Base-by-base conservation (phyloP, 1,139 yeast species). In the Blastobotrys buckinghamii region DNA sequence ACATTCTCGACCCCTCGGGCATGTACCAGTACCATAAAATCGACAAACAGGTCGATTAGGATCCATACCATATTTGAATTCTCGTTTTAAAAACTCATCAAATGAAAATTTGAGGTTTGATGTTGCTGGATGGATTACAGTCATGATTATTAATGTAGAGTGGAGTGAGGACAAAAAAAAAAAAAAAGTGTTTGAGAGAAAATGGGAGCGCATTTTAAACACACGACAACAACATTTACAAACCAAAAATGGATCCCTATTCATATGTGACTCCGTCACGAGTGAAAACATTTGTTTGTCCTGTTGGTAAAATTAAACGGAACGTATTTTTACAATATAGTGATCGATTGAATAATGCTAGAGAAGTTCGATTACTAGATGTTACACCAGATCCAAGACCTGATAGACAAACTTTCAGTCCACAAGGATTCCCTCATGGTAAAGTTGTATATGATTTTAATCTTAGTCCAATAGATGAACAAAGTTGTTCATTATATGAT, bases 21-120 rank as follows among this genome's bases (percentile, higher is more conserved):
- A 92, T 33, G 82, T 79, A 36, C 81, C 82, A 42, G 86, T 80
- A 22, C 78, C 81, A 32, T 79, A 92, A 61, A 75, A 82, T 52
- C 85, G 85, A 63, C 98, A 90, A 2, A 85, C 78, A 10, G 97
- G 97, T 53, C 97, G 74, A 60, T 86, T 92, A 1, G 97, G 96
- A 63, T 89, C 88, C 38, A 88, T 72, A 0, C 95, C 90, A 59
- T 90, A 82, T 55, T 85, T 80, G 67, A 77, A 87, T 63, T 90
- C 97, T 52, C 78, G 78, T 56, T 87, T 75, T 45, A 92, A 74
- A 59, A 87, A 88, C 19, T 86, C 83, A 61, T 90, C 97, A 62
- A 90, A 90, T 58, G 84, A 82, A 74, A 90, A 86, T 42, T 76
- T 66, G 43, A 75, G 70, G 36, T 64, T 58, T 2, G 67, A 52